Conservation (phyloP, 805 yeast species). For the Torulaspora indica region DNA sequence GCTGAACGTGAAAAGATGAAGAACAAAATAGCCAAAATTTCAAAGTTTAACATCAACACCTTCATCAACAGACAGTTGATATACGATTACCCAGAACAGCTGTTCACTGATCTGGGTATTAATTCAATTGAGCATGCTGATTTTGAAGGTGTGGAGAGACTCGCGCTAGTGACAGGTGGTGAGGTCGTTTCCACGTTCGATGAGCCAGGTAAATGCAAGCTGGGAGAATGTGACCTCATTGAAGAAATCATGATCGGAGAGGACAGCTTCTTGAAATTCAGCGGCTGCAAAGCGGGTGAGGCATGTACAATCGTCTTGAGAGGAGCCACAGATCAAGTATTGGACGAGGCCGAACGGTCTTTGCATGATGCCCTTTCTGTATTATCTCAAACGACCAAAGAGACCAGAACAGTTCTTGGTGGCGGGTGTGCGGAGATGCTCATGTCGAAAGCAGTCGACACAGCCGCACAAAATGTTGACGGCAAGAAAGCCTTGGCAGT, state of each 20-base stretch:
- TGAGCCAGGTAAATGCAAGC: conserved; percentile 74
- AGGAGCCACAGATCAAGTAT: conserved; percentile 95
- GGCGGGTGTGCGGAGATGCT: conserved; percentile 95
- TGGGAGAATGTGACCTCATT: conserved; percentile 83
- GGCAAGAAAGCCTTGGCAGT: conserved; percentile 94
- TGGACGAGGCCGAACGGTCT: conserved; percentile 96
- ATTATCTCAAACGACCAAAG: conserved; percentile 87
- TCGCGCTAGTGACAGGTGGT: conserved; percentile 95
- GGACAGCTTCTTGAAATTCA: conserved; percentile 79
- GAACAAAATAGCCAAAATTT: conserved; percentile 79
- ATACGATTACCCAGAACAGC: conserved; percentile 96
- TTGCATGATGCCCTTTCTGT: conserved; percentile 95
- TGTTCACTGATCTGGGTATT: conserved; percentile 80
- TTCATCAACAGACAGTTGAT: conserved; percentile 95
- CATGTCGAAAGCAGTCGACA: conserved; percentile 96
- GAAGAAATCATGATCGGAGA: conserved; percentile 95
- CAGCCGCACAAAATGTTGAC: conserved; percentile 81
- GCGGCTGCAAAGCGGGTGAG: conserved; percentile 93
- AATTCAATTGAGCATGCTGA: conserved; percentile 97
- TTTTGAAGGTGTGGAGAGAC: conserved; percentile 94
- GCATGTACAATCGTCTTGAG: conserved; percentile 94
- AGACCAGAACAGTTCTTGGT: conserved; percentile 86
- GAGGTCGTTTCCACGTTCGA: conserved; percentile 97
- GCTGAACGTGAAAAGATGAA: conserved; percentile 95
- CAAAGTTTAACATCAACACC: conserved; percentile 79